Evolutionary conservation across 805 yeast genomes (phyloP).

Genomic region (Kodamaea kakaduensis): DNA sequence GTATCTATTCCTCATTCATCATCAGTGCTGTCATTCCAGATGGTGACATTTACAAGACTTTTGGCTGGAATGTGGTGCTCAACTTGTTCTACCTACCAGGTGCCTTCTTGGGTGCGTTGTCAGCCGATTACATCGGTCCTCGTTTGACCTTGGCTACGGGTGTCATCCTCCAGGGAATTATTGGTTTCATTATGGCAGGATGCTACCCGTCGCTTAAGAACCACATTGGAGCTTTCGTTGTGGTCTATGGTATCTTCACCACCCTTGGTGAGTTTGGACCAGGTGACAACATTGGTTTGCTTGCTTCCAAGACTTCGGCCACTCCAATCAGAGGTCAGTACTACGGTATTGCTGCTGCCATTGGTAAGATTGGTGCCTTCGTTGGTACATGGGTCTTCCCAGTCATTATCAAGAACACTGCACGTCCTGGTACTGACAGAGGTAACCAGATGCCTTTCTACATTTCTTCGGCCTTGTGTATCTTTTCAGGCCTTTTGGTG

Average conservation of each 20-base stretch:
- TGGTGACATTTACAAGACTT: conserved; percentile 62
- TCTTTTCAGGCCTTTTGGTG: conserved; percentile 66
- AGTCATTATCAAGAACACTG: conserved; percentile 55
- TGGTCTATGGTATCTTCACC: conserved; percentile 82
- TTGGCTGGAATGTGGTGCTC: conserved; percentile 91
- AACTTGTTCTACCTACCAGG: conserved; percentile 91
- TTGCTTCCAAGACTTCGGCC: conserved; percentile 83
- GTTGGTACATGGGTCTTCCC: conserved; percentile 90
- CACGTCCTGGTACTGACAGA: conserved; percentile 44
- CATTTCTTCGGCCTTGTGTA: conserved; percentile 72
- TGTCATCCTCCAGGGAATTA: conserved; percentile 63
- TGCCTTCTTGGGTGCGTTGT: conserved; percentile 76
- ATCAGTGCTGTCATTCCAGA: conserved; percentile 54
- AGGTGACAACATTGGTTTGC: conserved; percentile 85
- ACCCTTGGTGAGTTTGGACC: conserved; percentile 92
- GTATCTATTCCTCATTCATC: conserved; percentile 75
- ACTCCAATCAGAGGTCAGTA: conserved; percentile 88
- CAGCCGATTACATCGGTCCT: conserved; percentile 90
- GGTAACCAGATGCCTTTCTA: conserved; percentile 79
- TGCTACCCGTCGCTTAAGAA: conserved; percentile 50
- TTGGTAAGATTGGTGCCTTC: conserved; percentile 91
- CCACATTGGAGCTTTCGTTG: conserved; percentile 74
- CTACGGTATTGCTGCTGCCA: conserved; percentile 87
- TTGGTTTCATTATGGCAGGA: conserved; percentile 85
- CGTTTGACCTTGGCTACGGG: conserved; percentile 72